Percentiles rank a stretch among this genome's conserved stretches.
phyloP scores from a whole-genome alignment of 2,329 filamentous ascomycete genomes.

The Pseudogymnoascus sp. region DNA sequence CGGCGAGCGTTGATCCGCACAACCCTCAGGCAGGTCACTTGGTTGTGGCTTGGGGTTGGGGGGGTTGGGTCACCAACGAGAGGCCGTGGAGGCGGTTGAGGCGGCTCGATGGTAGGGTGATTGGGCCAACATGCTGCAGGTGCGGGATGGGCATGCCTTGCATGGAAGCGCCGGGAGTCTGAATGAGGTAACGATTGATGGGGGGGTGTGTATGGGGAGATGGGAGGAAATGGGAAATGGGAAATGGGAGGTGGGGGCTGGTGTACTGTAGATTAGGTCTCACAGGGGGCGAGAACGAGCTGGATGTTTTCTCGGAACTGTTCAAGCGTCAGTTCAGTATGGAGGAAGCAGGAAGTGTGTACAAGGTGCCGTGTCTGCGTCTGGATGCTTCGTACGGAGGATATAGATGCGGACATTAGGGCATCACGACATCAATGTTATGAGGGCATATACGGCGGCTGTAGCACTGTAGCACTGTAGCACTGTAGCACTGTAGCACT shows the following conservation, averaged over 20 bases:
- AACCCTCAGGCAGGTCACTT: not conserved
- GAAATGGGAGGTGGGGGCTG: not conserved
- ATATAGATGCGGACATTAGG: not conserved
- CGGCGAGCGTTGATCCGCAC: not conserved
- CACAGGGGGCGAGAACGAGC: not conserved
- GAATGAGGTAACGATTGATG: constrained; percentile 1
- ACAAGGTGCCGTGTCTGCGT: too few relatives aligned
- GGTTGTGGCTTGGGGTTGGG: not conserved
- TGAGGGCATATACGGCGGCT: not conserved
- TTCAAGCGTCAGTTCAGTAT: not conserved
- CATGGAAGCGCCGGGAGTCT: constrained; percentile 7
- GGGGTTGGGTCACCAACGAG: not conserved
- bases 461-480: too few relatives aligned
- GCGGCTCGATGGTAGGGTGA: constrained; percentile 7
- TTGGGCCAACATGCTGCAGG: not conserved
- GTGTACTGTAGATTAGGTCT: not conserved
- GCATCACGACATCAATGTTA: not conserved
- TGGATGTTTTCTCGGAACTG: not conserved
- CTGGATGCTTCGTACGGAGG: not conserved
- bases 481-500: too few relatives aligned
- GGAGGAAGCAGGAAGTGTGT: not conserved
- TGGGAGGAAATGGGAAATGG: not conserved
- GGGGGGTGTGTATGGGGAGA: not conserved
- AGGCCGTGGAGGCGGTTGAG: constrained; percentile 1
- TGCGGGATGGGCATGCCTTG: constrained; percentile 4